Evolutionary conservation across 768 basidiomycete genomes (phyloP).

Genomic region (Trametes cubensis): DNA sequence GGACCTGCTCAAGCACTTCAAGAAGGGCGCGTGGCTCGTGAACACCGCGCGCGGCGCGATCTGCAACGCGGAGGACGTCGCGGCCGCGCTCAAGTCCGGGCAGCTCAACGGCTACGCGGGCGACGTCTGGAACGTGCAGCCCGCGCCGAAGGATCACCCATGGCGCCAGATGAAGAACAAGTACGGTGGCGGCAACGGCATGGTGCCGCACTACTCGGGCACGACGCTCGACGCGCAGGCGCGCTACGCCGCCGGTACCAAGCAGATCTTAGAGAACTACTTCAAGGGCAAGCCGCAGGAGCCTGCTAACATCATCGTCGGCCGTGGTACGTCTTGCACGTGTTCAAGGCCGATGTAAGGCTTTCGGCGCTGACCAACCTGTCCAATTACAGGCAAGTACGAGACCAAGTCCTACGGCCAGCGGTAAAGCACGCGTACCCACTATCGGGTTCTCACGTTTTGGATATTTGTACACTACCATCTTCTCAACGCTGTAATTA

Average conservation of each 20-base stretch:
- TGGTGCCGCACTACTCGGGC: conserved; percentile 86
- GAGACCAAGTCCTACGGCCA: conserved; percentile 45
- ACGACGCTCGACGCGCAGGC: conserved; percentile 89
- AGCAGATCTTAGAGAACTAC: conserved; percentile 73
- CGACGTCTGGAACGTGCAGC: conserved; percentile 88
- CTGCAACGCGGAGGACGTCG: conserved; percentile 80
- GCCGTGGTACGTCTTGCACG: conserved; percentile 35
- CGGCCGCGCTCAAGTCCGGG: conserved; percentile 72
- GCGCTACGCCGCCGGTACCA: conserved; percentile 77
- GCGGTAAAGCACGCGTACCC: conserved; percentile 1
- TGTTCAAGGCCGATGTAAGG: too few species aligned
- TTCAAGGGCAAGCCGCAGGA: conserved; percentile 65
- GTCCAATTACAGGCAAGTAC: conserved; percentile 28
- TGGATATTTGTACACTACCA: too few species aligned
- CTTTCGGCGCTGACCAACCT: background rate
- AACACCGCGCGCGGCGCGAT: conserved; percentile 95
- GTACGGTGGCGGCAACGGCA: conserved; percentile 84
- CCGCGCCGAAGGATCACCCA: conserved; percentile 82
- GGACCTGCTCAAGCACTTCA: conserved; percentile 84
- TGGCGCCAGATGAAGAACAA: conserved; percentile 85
- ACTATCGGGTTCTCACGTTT: too few species aligned
- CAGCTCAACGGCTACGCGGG: conserved; percentile 60
- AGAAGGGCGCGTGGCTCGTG: conserved; percentile 89
- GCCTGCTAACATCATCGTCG: conserved; percentile 80
- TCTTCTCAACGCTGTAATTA: too few species aligned